Conservation (phyloP, 140 eudicot genomes). For the Bidens hawaiensis region DNA sequence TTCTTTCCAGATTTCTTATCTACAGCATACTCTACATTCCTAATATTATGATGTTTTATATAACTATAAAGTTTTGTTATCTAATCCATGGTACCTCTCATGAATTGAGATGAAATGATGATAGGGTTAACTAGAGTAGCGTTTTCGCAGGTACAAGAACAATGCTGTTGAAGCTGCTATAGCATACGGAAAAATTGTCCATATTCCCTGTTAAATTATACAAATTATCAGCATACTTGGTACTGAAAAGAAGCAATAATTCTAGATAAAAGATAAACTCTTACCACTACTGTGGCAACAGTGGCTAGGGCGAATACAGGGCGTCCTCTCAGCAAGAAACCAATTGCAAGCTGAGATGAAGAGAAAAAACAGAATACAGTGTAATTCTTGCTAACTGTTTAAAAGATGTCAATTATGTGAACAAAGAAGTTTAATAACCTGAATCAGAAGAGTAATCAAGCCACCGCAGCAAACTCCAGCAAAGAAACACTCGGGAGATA, state of each 20-base stretch:
- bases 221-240: neutral
- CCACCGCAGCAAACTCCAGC: slow-evolving; percentile 97
- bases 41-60: slow-evolving; percentile 1
- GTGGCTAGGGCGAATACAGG: slow-evolving; percentile 88
- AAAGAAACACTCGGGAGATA: slow-evolving; percentile 82
- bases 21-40: slow-evolving; percentile 17
- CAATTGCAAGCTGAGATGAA: slow-evolving; percentile 62
- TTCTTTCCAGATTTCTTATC: slow-evolving; percentile 19
- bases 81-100: slow-evolving; percentile 8
- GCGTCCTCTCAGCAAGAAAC: slow-evolving; percentile 83
- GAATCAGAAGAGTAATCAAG: slow-evolving; percentile 72
- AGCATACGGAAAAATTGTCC: slow-evolving; percentile 80
- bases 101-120: slow-evolving; percentile 1
- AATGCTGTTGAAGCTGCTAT: slow-evolving; percentile 78
- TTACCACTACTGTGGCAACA: slow-evolving; percentile 91
- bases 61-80: slow-evolving; percentile 14
- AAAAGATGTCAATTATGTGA: neutral
- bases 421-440: slow-evolving; percentile 40
- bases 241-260: neutral
- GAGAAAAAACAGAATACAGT: neutral
- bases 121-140: slow-evolving; percentile 36
- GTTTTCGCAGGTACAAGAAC: slow-evolving; percentile 51
- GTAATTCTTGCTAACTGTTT: neutral
- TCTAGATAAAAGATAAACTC: neutral
- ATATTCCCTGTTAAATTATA: slow-evolving; percentile 55